Base-by-base conservation (phyloP, 1,284 basidiomycete species). In the Cryptococcus depauperatus region DNA sequence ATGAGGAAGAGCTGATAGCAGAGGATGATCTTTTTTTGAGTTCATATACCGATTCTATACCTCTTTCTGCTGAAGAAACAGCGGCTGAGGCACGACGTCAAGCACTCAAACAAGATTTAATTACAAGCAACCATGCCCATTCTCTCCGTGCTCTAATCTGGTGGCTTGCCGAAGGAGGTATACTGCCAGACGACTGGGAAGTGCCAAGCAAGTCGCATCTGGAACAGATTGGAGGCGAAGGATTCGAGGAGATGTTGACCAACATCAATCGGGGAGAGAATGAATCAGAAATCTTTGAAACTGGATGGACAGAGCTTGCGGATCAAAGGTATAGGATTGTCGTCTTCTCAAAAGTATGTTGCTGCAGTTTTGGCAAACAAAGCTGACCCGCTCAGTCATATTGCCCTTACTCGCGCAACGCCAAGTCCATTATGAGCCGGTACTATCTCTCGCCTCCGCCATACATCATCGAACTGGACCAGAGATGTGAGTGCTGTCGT, bases 401-500 rank as follows among this genome's bases (percentile, higher is more conserved):
- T 54, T 71, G 71, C 52, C 69, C 68, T 7, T 70, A 64, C 57
- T 71, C 68, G 13, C 57, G 51, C 38, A 61, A 63, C 32, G 69
- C 67, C 7, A 71, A 71, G 53, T 42, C 42, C 7, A 66, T 71
- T 26, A 48, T 73, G 21, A 48, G 51, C 11, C 35, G 56, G 35
- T 67, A 71, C 51, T 41, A 50, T 7, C 50, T 67, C n/a, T 46
- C 55, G 6, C 63, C 62, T 3, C 50, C 48, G 35, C 66, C 71
- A 14, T 62, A 60, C 48, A 56, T 70, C 38, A 58, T 71, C 43
- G 69, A 73, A 51, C 61, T 71, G n/a, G 70, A 71, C 46, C 54
- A 61, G n/a, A 58, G 70, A 41, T 51, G 69, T 71, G 48, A 57
- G 29, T 30, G 29, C 29, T 30, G 10, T 30, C 29, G 11, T n/a